A percentile compares a stretch with the other conserved stretches of the same genome.
Evolutionary conservation across 768 basidiomycete genomes (phyloP).

Genomic region (Boletus tylopilopsis): DNA sequence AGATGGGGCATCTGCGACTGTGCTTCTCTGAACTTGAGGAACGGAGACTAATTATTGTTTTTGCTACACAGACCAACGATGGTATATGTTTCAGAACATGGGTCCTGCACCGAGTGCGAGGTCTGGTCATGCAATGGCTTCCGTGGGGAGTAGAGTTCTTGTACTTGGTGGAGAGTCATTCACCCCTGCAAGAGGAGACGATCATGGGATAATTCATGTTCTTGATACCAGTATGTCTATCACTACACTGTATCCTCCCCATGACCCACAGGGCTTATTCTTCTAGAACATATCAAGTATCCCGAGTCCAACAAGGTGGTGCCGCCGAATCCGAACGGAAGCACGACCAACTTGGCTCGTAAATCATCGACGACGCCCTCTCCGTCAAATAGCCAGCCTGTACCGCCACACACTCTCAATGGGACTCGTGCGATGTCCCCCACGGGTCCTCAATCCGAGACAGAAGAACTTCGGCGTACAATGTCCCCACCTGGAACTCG

Average conservation of each 20-base stretch:
- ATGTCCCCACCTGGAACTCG: conserved; percentile 57
- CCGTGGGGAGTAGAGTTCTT: conserved; percentile 82
- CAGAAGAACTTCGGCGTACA: conserved; percentile 60
- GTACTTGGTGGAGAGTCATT: conserved; percentile 95
- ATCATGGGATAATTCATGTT: conserved; percentile 80
- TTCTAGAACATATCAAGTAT: conserved; percentile 87
- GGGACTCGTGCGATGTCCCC: conserved; percentile 67
- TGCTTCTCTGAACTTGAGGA: not conserved
- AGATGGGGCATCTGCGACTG: too few relatives aligned
- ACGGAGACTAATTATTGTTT: conserved; percentile 8
- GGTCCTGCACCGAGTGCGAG: conserved; percentile 90
- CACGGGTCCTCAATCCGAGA: conserved; percentile 40
- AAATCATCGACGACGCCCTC: conserved; percentile 46
- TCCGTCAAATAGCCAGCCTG: conserved; percentile 24
- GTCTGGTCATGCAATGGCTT: conserved; percentile 98
- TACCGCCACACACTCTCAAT: conserved; percentile 26
- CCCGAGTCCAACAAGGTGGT: conserved; percentile 55
- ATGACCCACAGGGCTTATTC: conserved; percentile 1
- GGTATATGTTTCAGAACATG: conserved; percentile 99
- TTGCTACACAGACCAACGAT: conserved; percentile 71
- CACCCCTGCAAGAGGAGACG: conserved; percentile 67
- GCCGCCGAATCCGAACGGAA: conserved; percentile 33
- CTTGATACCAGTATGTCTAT: conserved; percentile 84
- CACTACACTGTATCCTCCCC: not conserved
- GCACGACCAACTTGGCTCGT: conserved; percentile 34